phyloP scores from a whole-genome alignment of 257 asterid genomes.

The Perilla frutescens region DNA sequence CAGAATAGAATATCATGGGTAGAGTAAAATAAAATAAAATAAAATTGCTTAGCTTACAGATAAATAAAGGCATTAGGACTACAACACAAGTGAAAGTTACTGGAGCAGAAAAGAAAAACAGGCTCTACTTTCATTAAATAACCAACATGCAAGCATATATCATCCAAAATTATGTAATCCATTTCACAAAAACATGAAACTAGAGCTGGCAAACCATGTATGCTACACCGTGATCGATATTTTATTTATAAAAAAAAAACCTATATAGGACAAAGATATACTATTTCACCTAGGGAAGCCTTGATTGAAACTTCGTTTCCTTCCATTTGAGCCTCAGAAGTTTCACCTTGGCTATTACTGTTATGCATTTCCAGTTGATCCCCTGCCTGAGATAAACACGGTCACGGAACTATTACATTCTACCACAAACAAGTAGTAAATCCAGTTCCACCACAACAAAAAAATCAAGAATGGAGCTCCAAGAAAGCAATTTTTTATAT shows the following conservation, averaged over 20 bases:
- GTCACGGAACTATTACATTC: conserved; percentile 5
- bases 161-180: background rate
- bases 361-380: conserved; percentile 41
- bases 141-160: background rate
- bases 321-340: conserved; percentile 41
- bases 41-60: conserved; percentile 7
- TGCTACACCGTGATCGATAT: background rate
- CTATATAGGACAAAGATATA: conserved; percentile 1
- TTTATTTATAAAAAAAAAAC: no score
- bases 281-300: conserved; percentile 50
- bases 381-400: conserved; percentile 46
- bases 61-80: background rate
- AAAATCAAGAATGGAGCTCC: background rate
- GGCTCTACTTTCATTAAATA: background rate
- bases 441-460: background rate
- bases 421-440: conserved; percentile 19
- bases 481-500: background rate
- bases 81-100: background rate
- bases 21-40: conserved; percentile 3
- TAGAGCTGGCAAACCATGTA: background rate
- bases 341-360: conserved; percentile 35
- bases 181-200: background rate
- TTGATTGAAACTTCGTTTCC: conserved; percentile 43
- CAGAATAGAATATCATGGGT: conserved; percentile 26
- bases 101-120: background rate